Evolutionary conservation across 768 basidiomycete species (phyloP).

Genomic region (Botryobasidium botryosum): DNA sequence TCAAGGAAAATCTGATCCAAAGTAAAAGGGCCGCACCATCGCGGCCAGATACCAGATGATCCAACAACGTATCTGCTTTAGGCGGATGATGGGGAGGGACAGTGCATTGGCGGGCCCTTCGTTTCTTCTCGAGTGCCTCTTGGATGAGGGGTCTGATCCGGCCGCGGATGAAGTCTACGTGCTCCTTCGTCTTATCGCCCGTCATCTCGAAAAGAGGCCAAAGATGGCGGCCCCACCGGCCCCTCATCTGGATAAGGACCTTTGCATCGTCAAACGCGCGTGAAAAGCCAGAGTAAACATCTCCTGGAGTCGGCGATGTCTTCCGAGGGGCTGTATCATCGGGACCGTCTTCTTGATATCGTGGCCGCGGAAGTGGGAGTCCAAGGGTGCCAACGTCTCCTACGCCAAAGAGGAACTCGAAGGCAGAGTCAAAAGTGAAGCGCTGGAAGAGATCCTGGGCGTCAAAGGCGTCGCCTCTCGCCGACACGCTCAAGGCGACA

Average conservation of each 20-base stretch:
- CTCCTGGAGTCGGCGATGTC: not conserved
- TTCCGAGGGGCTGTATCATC: conserved; percentile 2
- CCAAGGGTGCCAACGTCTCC: conserved; percentile 3
- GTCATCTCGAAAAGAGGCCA: conserved; percentile 5
- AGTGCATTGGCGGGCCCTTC: too few relatives aligned
- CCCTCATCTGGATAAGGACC: not conserved
- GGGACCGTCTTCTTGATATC: too few relatives aligned
- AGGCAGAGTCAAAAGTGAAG: conserved; percentile 10
- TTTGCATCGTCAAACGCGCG: conserved; percentile 8
- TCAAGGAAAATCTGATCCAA: not conserved
- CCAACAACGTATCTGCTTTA: conserved; percentile 12
- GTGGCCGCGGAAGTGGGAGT: conserved; percentile 10
- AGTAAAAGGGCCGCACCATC: conserved; percentile 13
- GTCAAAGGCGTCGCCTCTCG: conserved; percentile 14
- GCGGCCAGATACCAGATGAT: conserved; percentile 15
- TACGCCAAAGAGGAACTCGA: conserved; percentile 8
- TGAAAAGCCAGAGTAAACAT: conserved; percentile 5
- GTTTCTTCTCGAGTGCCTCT: conserved; percentile 3
- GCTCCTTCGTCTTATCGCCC: not conserved
- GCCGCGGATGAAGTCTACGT: not conserved
- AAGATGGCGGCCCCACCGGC: not conserved
- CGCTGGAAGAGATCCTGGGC: conserved; percentile 10
- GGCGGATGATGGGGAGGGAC: too few relatives aligned
- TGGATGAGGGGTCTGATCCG: conserved; percentile 4
- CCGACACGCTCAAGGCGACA: conserved; percentile 11